Evolutionary conservation across 1,284 basidiomycete genomes (phyloP).

Genomic region (Rhodotorula sp.): DNA sequence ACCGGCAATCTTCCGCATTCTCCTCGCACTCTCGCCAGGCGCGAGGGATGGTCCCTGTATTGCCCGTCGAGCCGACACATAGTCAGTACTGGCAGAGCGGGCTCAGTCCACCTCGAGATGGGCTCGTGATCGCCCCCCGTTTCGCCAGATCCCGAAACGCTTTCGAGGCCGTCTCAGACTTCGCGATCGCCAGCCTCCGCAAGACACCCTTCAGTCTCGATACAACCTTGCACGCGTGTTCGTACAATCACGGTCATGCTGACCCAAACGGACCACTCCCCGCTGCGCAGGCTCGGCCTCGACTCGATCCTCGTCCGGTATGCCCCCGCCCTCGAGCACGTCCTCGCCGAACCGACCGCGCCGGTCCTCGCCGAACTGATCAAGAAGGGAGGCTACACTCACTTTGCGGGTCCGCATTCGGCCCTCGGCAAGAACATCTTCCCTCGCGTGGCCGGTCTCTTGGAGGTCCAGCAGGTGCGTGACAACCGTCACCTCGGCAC

Average conservation of each 20-base stretch:
- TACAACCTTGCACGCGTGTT: too few species aligned
- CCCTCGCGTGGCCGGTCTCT: constrained; percentile 80
- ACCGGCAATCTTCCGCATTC: background rate
- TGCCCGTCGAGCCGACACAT: too few species aligned
- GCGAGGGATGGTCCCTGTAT: too few species aligned
- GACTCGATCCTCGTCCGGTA: constrained; percentile 53
- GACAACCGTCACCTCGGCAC: background rate
- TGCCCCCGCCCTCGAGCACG: constrained; percentile 51
- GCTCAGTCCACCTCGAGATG: too few species aligned
- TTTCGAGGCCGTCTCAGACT: too few species aligned
- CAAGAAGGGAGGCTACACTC: constrained; percentile 62
- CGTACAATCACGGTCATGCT: background rate
- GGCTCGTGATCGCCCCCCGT: too few species aligned
- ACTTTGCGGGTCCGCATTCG: constrained; percentile 79
- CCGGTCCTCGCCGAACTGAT: constrained; percentile 56
- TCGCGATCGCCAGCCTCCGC: too few species aligned
- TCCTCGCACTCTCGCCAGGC: background rate
- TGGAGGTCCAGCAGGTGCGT: constrained; percentile 60
- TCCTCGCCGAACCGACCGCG: constrained; percentile 54
- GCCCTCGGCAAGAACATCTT: constrained; percentile 70
- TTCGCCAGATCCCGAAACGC: too few species aligned
- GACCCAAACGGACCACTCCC: background rate
- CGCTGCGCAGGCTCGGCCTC: constrained; percentile 46
- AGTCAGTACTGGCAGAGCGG: too few species aligned
- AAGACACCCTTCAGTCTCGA: background rate